These are phyloP conservation scores for Fusarium drepaniforme DNA, from an alignment of 2,329 filamentous ascomycete species.

Conservation along the genomic window DNA sequence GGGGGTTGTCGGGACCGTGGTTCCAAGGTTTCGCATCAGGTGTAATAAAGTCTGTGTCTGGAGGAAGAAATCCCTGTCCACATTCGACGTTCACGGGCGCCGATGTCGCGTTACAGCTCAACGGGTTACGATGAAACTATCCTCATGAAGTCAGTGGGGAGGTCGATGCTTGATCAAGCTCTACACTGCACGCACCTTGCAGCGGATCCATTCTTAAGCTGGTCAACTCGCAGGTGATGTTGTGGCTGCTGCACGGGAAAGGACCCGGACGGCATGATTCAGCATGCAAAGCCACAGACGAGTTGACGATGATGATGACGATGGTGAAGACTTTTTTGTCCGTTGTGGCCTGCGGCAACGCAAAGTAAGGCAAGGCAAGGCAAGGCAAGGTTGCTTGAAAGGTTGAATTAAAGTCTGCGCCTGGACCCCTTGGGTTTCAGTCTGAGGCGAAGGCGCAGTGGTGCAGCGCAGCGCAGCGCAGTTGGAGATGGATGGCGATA, in stretches of 20 bases:
- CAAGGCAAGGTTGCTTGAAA: not conserved
- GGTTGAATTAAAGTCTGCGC: constrained; percentile 23
- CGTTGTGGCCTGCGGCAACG: constrained; percentile 1
- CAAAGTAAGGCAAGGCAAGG: not conserved
- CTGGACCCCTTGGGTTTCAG: constrained; percentile 38
- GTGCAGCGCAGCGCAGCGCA: too few relatives aligned
- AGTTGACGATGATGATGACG: not conserved
- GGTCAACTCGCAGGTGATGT: constrained; percentile 12
- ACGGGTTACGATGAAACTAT: not conserved
- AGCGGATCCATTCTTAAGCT: constrained; percentile 6
- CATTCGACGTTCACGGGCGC: not conserved
- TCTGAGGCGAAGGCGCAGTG: constrained; percentile 17
- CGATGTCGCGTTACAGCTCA: not conserved
- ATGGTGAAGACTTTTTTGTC: not conserved
- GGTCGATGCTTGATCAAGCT: not conserved
- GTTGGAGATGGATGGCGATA: constrained; percentile 4
- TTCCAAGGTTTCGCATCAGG: constrained; percentile 24
- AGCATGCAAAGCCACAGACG: constrained; percentile 8
- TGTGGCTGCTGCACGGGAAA: constrained; percentile 22
- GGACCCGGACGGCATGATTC: constrained; percentile 10
- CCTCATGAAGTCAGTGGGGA: constrained; percentile 18
- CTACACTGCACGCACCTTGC: constrained; percentile 6
- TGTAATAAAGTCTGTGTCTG: not conserved
- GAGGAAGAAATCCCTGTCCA: constrained; percentile 15
- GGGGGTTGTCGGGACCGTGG: constrained; percentile 14